phyloP scores from a whole-genome alignment of 2,329 filamentous ascomycete genomes.

The Pseudogymnoascus sp. region DNA sequence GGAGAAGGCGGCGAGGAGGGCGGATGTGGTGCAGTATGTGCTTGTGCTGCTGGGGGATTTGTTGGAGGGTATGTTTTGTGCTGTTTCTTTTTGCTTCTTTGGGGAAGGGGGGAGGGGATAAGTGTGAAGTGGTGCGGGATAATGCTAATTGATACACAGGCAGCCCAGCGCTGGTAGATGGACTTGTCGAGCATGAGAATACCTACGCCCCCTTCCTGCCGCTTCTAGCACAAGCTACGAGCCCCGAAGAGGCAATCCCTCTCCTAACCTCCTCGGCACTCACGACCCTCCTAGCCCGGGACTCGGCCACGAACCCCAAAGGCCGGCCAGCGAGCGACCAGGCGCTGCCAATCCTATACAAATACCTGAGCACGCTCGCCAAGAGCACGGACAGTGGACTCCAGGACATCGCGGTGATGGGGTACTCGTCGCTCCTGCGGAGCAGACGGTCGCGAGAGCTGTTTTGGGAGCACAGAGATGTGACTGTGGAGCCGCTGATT shows the following conservation, averaged over 20 bases:
- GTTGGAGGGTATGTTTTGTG: slow-evolving; percentile 60
- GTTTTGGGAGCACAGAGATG: slow-evolving; percentile 86
- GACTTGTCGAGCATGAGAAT: slow-evolving; percentile 66
- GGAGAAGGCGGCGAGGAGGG: slow-evolving; percentile 75
- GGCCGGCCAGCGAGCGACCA: slow-evolving; percentile 59
- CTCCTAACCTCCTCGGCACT: slow-evolving; percentile 85
- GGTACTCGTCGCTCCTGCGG: slow-evolving; percentile 79
- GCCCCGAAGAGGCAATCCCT: slow-evolving; percentile 70
- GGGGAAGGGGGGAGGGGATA: background rate
- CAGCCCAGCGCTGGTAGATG: slow-evolving; percentile 69
- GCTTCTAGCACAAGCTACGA: slow-evolving; percentile 72
- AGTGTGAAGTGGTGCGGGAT: too few species aligned
- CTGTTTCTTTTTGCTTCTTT: background rate
- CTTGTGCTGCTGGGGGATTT: slow-evolving; percentile 83
- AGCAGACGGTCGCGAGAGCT: slow-evolving; percentile 66
- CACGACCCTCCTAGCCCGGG: slow-evolving; percentile 65
- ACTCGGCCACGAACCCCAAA: slow-evolving; percentile 54
- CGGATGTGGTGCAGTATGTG: slow-evolving; percentile 91
- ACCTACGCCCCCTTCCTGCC: slow-evolving; percentile 80
- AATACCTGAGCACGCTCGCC: slow-evolving; percentile 75
- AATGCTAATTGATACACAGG: slow-evolving; percentile 42
- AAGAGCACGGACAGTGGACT: slow-evolving; percentile 82
- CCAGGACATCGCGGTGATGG: slow-evolving; percentile 91
- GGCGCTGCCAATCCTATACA: slow-evolving; percentile 75
- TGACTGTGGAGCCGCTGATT: slow-evolving; percentile 76